Percentiles rank a stretch among this genome's conserved stretches.
Conservation (phyloP, 78 protist genomes). For the Blattamonas nauphoetae region DNA sequence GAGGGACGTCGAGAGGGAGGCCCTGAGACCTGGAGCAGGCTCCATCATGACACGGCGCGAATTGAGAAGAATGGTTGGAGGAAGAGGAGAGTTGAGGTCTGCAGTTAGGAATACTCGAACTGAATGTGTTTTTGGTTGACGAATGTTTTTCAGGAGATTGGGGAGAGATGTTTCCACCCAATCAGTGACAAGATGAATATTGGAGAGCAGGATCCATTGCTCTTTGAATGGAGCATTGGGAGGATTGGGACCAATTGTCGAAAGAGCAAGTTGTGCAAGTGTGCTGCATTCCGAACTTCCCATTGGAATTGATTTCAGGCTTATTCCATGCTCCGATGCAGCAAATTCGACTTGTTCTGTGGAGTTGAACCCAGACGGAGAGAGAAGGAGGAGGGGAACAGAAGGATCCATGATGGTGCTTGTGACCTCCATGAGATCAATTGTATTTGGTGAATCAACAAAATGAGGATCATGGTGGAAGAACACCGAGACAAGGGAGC, state of each 20-base stretch:
- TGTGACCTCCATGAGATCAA: slow-evolving; percentile 44
- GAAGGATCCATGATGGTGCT: slow-evolving; percentile 22
- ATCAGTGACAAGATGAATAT: slow-evolving; percentile 86
- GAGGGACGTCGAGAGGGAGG: slow-evolving; percentile 47
- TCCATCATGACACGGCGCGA: slow-evolving; percentile 70
- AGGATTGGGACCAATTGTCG: background rate
- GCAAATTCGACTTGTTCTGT: slow-evolving; percentile 40
- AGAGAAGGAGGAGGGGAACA: slow-evolving; percentile 65
- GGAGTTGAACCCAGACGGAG: slow-evolving; percentile 85
- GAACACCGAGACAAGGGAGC: slow-evolving; percentile 21
- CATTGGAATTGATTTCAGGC: slow-evolving; percentile 66
- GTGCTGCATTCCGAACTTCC: slow-evolving; percentile 82
- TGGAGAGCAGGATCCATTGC: slow-evolving; percentile 87
- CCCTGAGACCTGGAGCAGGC: slow-evolving; percentile 85
- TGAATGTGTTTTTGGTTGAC: background rate
- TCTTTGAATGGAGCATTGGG: background rate
- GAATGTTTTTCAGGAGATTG: slow-evolving; percentile 56
- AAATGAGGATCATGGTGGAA: background rate
- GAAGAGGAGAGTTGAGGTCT: slow-evolving; percentile 72
- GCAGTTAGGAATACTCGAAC: slow-evolving; percentile 82
- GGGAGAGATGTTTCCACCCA: slow-evolving; percentile 75
- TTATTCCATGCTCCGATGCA: slow-evolving; percentile 6
- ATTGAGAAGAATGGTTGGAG: slow-evolving; percentile 66
- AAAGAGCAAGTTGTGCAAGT: background rate
- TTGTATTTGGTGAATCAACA: background rate